Evolutionary conservation across 164 flowering plant species (phyloP), one percentile per base, ranked within the genome.

Genomic region (Annona squamosa): DNA sequence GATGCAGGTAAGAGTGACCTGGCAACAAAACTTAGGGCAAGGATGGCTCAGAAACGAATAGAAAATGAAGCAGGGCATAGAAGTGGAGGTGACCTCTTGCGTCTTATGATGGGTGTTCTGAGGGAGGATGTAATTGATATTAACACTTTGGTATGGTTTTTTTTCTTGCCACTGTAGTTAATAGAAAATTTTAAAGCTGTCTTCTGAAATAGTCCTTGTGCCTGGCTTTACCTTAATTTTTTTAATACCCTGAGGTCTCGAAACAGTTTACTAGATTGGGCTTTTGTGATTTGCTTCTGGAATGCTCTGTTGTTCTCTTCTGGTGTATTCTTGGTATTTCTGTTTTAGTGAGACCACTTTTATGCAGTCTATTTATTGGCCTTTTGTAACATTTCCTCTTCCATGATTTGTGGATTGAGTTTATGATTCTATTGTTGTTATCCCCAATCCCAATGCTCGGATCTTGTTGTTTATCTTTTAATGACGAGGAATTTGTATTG

Each of bases 31-130:
- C 84, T 96, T 67, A 90, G 94, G 82, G 97, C 88, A 72, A 86
- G 90, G 73, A 91, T 96, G 83, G 98, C 91, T 81, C 87, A 89
- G 72, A 96, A 93, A 77, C 90, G 86, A 78, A 85, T 81, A 85
- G 99, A 95, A 52, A 90, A 78, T 75, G 98, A 90, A 77, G 59
- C 59, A 71, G 91, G 87, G 46, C 92, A 85, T 80, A 74, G 86
- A 79, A 88, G 80, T 85, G 93, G 92, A 43, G 91, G 93, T 18
- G 87, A 89, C 73, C 69, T 96, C 61, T 81, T 96, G 73, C 89
- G 91, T 68, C 73, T 91, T 46, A 87, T 96, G 93, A 87, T 91
- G 89, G 97, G 88, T 47, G 91, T 87, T 73, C 75, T 91, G 63
- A 85, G 86, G 77, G 91, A 94, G 71, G 99, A 91, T 77, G 89